Evolutionary conservation across 768 basidiomycete genomes (phyloP).

Genomic region (Rhodotorula toruloides): DNA sequence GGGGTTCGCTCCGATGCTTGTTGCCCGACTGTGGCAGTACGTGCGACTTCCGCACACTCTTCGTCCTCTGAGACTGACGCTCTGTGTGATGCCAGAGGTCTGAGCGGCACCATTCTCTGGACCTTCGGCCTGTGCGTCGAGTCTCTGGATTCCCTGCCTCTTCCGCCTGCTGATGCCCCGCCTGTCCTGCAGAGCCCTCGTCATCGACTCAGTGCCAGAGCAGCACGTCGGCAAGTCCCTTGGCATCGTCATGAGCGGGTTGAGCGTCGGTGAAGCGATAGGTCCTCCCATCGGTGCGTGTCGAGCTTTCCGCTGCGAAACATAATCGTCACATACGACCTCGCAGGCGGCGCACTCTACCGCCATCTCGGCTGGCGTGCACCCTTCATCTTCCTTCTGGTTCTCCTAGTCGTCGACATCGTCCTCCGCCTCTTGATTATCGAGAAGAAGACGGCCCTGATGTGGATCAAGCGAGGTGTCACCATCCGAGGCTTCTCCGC

Average conservation of each 20-base stretch:
- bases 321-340: not conserved
- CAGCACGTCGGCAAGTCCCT: constrained; percentile 23
- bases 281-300: constrained; percentile 19
- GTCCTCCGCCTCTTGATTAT: constrained; percentile 33
- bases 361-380: constrained; percentile 27
- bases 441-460: constrained; percentile 30
- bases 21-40: constrained; percentile 34
- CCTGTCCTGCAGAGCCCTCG: constrained; percentile 2
- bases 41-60: not conserved
- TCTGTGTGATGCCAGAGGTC: constrained; percentile 1
- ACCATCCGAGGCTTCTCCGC: constrained; percentile 28
- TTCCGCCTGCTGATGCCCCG: too few relatives aligned
- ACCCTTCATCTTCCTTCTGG: constrained; percentile 36
- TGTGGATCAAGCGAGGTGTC: constrained; percentile 15
- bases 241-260: constrained; percentile 32
- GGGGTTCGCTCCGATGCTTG: constrained; percentile 24
- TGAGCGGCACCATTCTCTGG: too few relatives aligned
- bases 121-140: too few relatives aligned
- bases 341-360: constrained; percentile 27
- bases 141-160: too few relatives aligned
- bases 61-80: not conserved
- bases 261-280: constrained; percentile 7
- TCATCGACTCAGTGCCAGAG: constrained; percentile 30
- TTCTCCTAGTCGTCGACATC: constrained; percentile 32
- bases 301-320: not conserved